Base-by-base conservation (phyloP, 2,329 filamentous ascomycete genomes). In the Plenodomus biglobosus region DNA sequence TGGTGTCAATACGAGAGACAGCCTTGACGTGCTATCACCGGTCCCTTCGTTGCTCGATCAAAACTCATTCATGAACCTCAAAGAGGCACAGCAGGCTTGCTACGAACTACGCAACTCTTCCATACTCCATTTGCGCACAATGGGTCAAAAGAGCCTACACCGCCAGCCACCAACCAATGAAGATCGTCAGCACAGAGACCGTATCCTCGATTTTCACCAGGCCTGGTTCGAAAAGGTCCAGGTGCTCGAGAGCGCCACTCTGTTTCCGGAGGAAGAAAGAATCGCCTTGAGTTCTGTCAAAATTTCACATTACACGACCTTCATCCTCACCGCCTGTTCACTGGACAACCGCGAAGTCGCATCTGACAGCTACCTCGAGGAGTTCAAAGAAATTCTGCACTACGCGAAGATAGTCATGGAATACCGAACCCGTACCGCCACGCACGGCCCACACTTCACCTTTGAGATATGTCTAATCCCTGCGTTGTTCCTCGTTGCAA, bases 51-150 rank as follows among this genome's bases (percentile, higher is more conserved):
- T 24, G 38, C 54, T 35, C 21, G 38, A 41, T 20, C 42, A 30
- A 11, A 4, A 22, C 4, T 8, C 42, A 5, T 59, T 59, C 37
- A 19, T 16, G 7, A 58, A 24, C 19, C 18, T 66, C 10, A 27
- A 44, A 1, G 56, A 62, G 22, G 56, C 56, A 13, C 56, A 66
- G 24, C 30, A 44, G 13, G 45, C 58, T 2, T 49, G 46, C n/a
- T 45, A 58, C 8, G 56, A 61, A 16, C 51, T 66, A 13, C 53
- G 56, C 5, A 66, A 65, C 19, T 51, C 57, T 2, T 46, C 57
- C 8, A 38, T 63, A 10, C 3, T 60, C 0, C 50, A 56, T 8
- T 21, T 55, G 1, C 52, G 46, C 17, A 52, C 38, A 2, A 49
- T 56, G 17, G 46, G 44, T 18, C 21, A 17, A 1, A 50, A 39